These are phyloP conservation scores for Blastomyces emzantsi DNA, from an alignment of 2,329 filamentous ascomycete species.

Conservation along the genomic window DNA sequence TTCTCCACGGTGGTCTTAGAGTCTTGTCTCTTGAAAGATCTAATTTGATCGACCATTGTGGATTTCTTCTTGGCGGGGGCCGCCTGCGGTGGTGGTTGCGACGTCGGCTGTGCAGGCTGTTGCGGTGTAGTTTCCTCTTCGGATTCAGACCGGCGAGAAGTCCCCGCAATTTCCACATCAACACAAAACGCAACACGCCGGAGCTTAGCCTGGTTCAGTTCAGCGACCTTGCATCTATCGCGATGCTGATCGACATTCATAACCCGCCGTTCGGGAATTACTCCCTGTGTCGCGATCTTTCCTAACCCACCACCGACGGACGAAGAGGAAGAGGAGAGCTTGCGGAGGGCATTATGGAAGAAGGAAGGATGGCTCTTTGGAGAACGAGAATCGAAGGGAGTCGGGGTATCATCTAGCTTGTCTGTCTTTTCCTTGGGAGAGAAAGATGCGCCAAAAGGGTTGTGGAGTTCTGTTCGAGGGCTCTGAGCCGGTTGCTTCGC, in stretches of 20 bases:
- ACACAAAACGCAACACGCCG: constrained; percentile 90
- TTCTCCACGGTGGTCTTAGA: constrained; percentile 38
- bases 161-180: constrained; percentile 90
- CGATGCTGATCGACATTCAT: constrained; percentile 78
- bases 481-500: constrained; percentile 24
- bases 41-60: constrained; percentile 6
- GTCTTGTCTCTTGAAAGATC: constrained; percentile 12
- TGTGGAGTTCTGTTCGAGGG: constrained; percentile 28
- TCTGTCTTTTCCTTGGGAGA: constrained; percentile 38
- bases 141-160: constrained; percentile 64
- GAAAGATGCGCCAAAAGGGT: constrained; percentile 38
- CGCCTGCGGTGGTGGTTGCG: background rate
- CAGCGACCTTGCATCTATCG: constrained; percentile 67
- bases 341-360: constrained; percentile 68
- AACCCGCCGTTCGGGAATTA: constrained; percentile 54
- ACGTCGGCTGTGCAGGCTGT: background rate
- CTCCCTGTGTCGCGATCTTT: constrained; percentile 51
- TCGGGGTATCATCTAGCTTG: constrained; percentile 29
- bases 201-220: constrained; percentile 71
- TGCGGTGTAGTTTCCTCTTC: constrained; percentile 31
- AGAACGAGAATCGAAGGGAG: constrained; percentile 49
- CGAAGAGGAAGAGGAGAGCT: constrained; percentile 55
- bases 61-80: constrained; percentile 5
- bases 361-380: constrained; percentile 66
- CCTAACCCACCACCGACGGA: constrained; percentile 45